Conservation (phyloP, 495 filamentous ascomycete genomes). For the Talaromyces adpressus region DNA sequence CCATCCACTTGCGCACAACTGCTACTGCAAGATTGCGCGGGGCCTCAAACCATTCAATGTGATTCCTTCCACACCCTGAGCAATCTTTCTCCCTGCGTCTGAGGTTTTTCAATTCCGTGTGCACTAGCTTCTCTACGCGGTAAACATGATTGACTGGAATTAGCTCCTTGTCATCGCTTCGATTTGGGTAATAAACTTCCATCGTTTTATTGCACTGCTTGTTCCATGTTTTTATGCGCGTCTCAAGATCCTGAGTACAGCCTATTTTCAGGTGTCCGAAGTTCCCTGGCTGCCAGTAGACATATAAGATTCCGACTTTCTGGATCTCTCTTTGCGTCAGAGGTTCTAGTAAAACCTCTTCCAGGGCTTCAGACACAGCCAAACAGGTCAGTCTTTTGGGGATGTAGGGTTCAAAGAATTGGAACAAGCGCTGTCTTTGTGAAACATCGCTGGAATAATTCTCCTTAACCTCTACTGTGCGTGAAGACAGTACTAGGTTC, state of each 20-base stretch:
- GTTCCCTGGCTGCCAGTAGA: constrained; percentile 15
- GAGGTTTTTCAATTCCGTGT: constrained; percentile 10
- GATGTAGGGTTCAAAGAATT: constrained; percentile 5
- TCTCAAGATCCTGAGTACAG: background rate
- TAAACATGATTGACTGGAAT: constrained; percentile 10
- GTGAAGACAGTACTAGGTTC: background rate
- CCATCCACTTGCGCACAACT: constrained; percentile 14
- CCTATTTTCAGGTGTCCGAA: constrained; percentile 17
- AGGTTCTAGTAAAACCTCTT: constrained; percentile 5
- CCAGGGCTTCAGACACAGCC: constrained; percentile 9
- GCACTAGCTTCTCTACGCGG: constrained; percentile 15
- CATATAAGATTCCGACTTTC: constrained; percentile 13
- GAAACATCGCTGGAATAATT: background rate
- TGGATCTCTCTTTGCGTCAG: constrained; percentile 7
- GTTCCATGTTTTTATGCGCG: constrained; percentile 12
- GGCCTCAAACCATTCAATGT: constrained; percentile 15
- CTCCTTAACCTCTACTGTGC: background rate
- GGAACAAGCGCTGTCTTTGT: background rate
- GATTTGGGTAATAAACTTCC: constrained; percentile 8
- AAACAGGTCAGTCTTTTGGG: background rate
- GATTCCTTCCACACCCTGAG: constrained; percentile 8
- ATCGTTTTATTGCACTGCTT: constrained; percentile 11
- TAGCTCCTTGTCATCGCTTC: background rate
- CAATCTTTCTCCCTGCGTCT: constrained; percentile 11
- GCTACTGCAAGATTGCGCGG: constrained; percentile 9